Conservation (phyloP, 2,329 filamentous ascomycete genomes). For the Pyrenophora graminea region DNA sequence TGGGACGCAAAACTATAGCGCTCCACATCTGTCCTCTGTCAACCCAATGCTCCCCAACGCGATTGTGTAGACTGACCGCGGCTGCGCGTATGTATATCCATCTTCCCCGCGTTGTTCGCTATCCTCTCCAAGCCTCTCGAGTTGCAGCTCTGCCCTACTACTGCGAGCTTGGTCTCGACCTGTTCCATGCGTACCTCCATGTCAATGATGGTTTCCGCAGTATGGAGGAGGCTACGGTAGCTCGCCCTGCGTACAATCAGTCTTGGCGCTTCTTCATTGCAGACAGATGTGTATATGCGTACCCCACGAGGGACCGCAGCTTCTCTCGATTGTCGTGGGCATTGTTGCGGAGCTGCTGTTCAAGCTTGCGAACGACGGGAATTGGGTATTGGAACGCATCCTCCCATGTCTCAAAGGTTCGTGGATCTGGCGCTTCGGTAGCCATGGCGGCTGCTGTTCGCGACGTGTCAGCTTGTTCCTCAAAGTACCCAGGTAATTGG, state of each 20-base stretch:
- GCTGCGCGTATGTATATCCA: slow-evolving; percentile 50
- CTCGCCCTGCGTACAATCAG: slow-evolving; percentile 55
- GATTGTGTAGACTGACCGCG: slow-evolving; percentile 42
- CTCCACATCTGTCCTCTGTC: slow-evolving; percentile 45
- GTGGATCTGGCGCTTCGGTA: slow-evolving; percentile 60
- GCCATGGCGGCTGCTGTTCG: slow-evolving; percentile 48
- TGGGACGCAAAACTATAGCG: slow-evolving; percentile 59
- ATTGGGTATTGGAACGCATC: slow-evolving; percentile 70
- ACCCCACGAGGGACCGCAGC: slow-evolving; percentile 69
- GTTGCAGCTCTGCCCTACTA: slow-evolving; percentile 78
- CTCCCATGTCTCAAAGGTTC: slow-evolving; percentile 64
- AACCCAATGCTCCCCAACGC: slow-evolving; percentile 15
- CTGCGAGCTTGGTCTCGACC: slow-evolving; percentile 71
- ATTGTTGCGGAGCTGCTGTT: slow-evolving; percentile 66
- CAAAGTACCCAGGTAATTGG: not conserved
- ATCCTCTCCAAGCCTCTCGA: slow-evolving; percentile 71
- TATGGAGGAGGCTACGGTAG: slow-evolving; percentile 88
- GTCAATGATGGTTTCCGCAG: slow-evolving; percentile 88
- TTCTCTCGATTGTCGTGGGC: slow-evolving; percentile 68
- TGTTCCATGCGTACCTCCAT: slow-evolving; percentile 80
- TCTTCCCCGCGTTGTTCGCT: slow-evolving; percentile 59
- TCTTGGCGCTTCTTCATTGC: not conserved
- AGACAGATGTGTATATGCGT: slow-evolving; percentile 35
- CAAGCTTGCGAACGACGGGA: slow-evolving; percentile 64
- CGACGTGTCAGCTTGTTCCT: not conserved